A percentile compares a stretch with the other conserved stretches of the same genome.
Evolutionary conservation across 768 basidiomycete species (phyloP).

Genomic region (Leccinum disarticulatum): DNA sequence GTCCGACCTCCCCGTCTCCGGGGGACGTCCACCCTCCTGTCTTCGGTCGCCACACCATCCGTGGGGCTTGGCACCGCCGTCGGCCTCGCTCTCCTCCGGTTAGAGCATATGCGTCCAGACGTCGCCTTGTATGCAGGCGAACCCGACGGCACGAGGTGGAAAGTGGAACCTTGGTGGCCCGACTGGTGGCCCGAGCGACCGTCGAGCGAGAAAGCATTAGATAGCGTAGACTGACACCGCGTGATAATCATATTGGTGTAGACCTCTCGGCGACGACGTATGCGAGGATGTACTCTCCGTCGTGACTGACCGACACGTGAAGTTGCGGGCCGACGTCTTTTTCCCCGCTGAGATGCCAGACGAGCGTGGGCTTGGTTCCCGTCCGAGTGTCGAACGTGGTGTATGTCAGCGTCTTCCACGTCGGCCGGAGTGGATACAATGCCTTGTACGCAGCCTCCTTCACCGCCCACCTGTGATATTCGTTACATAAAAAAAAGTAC

Average conservation of each 20-base stretch:
- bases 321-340: conserved; percentile 25
- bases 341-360: conserved; percentile 15
- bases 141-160: conserved; percentile 29
- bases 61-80: conserved; percentile 37
- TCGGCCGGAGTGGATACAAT: conserved; percentile 62
- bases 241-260: neutral
- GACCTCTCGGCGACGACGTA: conserved; percentile 60
- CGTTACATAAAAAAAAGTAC: conserved; percentile 1
- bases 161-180: conserved; percentile 68
- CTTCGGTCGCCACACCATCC: conserved; percentile 40
- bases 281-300: conserved; percentile 73
- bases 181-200: conserved; percentile 54
- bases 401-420: conserved; percentile 76
- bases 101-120: conserved; percentile 58
- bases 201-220: conserved; percentile 14
- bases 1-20: conserved; percentile 56
- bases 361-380: conserved; percentile 44
- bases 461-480: conserved; percentile 62
- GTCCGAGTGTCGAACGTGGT: conserved; percentile 32
- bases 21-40: conserved; percentile 74
- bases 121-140: conserved; percentile 20
- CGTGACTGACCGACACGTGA: conserved; percentile 79
- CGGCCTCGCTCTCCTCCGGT: conserved; percentile 76
- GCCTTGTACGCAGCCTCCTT: conserved; percentile 92
- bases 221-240: conserved; percentile 19